A percentile compares a stretch with the other conserved stretches of the same genome.
phyloP scores from a whole-genome alignment of 2,329 filamentous ascomycete species.

The Fusarium nelsonii region DNA sequence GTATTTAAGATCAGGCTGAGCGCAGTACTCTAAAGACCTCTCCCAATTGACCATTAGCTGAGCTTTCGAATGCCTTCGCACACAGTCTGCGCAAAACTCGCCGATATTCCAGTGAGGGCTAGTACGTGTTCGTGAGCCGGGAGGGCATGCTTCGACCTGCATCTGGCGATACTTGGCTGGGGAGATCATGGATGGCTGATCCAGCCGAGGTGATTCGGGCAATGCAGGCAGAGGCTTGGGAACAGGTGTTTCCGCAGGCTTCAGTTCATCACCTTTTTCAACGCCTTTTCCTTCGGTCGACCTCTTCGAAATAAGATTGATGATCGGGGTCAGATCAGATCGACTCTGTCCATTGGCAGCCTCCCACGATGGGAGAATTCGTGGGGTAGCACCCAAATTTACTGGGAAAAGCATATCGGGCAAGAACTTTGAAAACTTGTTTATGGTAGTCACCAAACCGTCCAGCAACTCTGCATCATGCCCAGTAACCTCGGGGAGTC shows the following conservation, averaged over 20 bases:
- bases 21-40: slow-evolving; percentile 74
- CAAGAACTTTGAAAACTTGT: slow-evolving; percentile 76
- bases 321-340: slow-evolving; percentile 47
- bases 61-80: slow-evolving; percentile 72
- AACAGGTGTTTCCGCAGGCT: slow-evolving; percentile 15
- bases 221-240: slow-evolving; percentile 7
- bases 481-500: slow-evolving; percentile 52
- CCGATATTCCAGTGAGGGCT: slow-evolving; percentile 73
- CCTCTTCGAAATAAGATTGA: slow-evolving; percentile 49
- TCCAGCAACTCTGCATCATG: slow-evolving; percentile 55
- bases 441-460: slow-evolving; percentile 73
- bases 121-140: slow-evolving; percentile 69
- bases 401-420: slow-evolving; percentile 88
- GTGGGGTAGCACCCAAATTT: slow-evolving; percentile 70
- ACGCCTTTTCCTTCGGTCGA: slow-evolving; percentile 26
- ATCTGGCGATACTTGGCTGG: slow-evolving; percentile 56
- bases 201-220: slow-evolving; percentile 7
- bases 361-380: slow-evolving; percentile 69
- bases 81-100: slow-evolving; percentile 74
- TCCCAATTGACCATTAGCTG: slow-evolving; percentile 77
- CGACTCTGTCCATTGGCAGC: slow-evolving; percentile 56
- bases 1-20: slow-evolving; percentile 80
- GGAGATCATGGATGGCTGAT: slow-evolving; percentile 28
- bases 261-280: not conserved
- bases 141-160: slow-evolving; percentile 69